A percentile compares a stretch with the other conserved stretches of the same genome.
Evolutionary conservation across 1,284 basidiomycete genomes (phyloP).

Genomic region (Ustilago bromivora): DNA sequence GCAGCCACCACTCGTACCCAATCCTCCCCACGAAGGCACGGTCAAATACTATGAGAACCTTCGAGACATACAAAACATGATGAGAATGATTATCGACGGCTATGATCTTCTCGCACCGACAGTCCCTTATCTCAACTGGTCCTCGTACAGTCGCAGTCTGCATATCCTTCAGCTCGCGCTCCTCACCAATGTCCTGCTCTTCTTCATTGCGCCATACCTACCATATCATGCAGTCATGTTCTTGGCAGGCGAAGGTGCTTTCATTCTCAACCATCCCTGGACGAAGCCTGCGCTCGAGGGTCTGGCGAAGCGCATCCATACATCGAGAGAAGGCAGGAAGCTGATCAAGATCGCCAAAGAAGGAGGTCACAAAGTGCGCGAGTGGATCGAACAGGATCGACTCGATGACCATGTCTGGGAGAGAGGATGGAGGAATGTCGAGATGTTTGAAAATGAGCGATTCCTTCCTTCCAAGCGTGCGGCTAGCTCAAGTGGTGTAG

Average conservation of each 20-base stretch:
- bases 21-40: constrained; percentile 65
- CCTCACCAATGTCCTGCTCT: constrained; percentile 59
- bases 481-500: constrained; percentile 33
- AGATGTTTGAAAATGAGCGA: constrained; percentile 67
- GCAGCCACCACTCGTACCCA: constrained; percentile 57
- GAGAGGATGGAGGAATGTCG: constrained; percentile 64
- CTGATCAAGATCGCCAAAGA: constrained; percentile 44
- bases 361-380: constrained; percentile 45
- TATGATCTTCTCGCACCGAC: constrained; percentile 65
- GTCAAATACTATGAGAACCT: constrained; percentile 67
- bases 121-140: constrained; percentile 69
- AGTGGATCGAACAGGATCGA: constrained; percentile 65
- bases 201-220: constrained; percentile 62
- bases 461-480: constrained; percentile 26
- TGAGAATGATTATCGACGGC: constrained; percentile 66
- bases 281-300: constrained; percentile 62
- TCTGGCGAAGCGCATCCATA: constrained; percentile 42
- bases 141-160: constrained; percentile 62
- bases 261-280: constrained; percentile 67
- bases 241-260: constrained; percentile 63
- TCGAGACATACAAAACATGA: constrained; percentile 70
- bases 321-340: constrained; percentile 40
- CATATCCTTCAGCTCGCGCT: constrained; percentile 63
- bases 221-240: constrained; percentile 63
- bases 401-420: constrained; percentile 65